These are phyloP conservation scores for Zea mays DNA, from an alignment of 176 grass and related monocot species.

Conservation along the genomic window DNA sequence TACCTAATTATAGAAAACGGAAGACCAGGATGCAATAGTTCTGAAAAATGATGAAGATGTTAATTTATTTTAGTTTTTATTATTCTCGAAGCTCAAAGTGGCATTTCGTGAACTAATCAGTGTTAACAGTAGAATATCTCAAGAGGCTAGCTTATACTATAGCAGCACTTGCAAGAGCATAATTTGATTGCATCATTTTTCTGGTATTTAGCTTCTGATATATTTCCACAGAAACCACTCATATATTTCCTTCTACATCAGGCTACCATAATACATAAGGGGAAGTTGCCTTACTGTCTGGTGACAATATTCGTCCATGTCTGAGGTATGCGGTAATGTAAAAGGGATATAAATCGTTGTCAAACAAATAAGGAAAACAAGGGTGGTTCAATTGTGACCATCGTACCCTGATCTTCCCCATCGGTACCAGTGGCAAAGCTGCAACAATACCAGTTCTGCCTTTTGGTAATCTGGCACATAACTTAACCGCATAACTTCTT, in stretches of 20 bases:
- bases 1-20: not conserved
- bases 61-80: not conserved
- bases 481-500: conserved; percentile 89
- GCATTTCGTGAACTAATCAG: conserved; percentile 18
- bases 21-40: conserved; percentile 15
- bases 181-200: conserved; percentile 18
- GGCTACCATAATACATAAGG: conserved; percentile 5
- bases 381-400: not conserved
- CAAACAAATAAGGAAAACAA: conserved; percentile 25
- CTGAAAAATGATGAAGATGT: conserved; percentile 14
- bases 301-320: conserved; percentile 96
- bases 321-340: conserved; percentile 71
- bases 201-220: conserved; percentile 14
- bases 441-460: conserved; percentile 93
- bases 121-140: conserved; percentile 10
- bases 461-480: conserved; percentile 86
- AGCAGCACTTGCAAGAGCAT: conserved; percentile 2
- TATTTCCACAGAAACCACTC: too few species aligned
- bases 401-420: conserved; percentile 87
- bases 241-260: conserved; percentile 29
- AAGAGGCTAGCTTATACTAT: conserved; percentile 15
- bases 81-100: not conserved
- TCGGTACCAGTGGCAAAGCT: conserved; percentile 94
- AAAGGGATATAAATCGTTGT: conserved; percentile 38
- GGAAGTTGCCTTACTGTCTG: conserved; percentile 71